A percentile compares a stretch with the other conserved stretches of the same genome.
These are phyloP conservation scores for Rhodotorula glutinis DNA, from an alignment of 1,284 basidiomycete genomes.

Conservation along the genomic window DNA sequence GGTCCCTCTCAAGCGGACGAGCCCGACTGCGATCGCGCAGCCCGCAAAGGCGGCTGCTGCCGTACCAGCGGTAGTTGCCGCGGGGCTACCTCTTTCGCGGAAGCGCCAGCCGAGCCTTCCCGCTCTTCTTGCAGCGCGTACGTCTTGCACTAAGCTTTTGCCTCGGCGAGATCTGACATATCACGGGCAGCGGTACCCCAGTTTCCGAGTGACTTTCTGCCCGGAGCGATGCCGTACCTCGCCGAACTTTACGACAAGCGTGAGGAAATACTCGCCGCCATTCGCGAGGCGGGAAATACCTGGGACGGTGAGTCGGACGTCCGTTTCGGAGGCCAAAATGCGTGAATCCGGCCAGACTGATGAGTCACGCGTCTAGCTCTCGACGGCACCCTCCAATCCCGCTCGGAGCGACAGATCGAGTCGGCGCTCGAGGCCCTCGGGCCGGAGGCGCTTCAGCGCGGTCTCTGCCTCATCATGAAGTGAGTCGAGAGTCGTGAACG, in stretches of 20 bases:
- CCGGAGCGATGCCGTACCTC: conserved; percentile 7
- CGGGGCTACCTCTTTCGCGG: not conserved
- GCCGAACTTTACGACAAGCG: not conserved
- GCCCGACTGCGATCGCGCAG: not conserved
- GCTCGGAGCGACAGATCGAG: conserved; percentile 7
- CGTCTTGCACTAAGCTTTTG: too few species aligned
- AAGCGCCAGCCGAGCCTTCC: not conserved
- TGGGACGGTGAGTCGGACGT: too few species aligned
- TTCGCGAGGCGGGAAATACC: too few species aligned
- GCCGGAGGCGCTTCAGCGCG: conserved; percentile 8
- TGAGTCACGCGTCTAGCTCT: not conserved
- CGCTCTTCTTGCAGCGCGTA: too few species aligned
- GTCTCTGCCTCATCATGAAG: conserved; percentile 22
- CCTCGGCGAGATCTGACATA: too few species aligned
- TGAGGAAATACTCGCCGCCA: not conserved
- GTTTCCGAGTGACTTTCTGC: not conserved
- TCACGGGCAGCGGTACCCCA: too few species aligned
- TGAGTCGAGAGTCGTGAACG: conserved; percentile 2
- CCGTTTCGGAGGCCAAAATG: too few species aligned
- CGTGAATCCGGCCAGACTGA: too few species aligned
- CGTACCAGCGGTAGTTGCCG: not conserved
- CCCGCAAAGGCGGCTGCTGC: not conserved
- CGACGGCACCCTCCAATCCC: conserved; percentile 10
- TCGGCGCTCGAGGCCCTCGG: conserved; percentile 5
- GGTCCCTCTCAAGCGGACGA: not conserved